A percentile compares a stretch with the other conserved stretches of the same genome.
phyloP scores from a whole-genome alignment of 2,329 filamentous ascomycete genomes.

The Moelleriella libera region DNA sequence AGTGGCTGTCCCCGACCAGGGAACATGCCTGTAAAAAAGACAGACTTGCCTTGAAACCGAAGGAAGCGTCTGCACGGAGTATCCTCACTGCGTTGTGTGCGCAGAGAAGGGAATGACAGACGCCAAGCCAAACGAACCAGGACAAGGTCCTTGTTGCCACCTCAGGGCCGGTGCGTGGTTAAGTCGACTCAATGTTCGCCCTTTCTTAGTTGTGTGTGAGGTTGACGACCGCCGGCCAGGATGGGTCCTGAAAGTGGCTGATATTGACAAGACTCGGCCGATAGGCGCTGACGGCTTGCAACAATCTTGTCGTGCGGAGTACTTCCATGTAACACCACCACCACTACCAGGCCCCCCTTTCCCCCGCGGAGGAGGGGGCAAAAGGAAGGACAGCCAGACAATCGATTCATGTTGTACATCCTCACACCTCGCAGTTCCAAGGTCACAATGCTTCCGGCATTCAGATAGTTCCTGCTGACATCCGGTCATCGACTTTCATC shows the following conservation, averaged over 20 bases:
- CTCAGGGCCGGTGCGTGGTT: background rate
- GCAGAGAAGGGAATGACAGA: background rate
- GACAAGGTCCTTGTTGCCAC: background rate
- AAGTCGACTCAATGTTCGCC: background rate
- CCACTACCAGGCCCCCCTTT: background rate
- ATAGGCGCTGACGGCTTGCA: conserved; percentile 3
- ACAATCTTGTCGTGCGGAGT: conserved; percentile 1
- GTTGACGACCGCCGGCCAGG: background rate
- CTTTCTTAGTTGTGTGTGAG: background rate
- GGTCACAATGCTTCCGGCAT: too few relatives aligned
- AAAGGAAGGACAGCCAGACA: too few relatives aligned
- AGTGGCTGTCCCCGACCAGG: background rate
- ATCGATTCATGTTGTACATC: too few relatives aligned
- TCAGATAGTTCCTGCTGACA: background rate
- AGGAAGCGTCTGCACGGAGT: too few relatives aligned
- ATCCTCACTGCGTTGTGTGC: background rate
- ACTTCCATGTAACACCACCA: conserved; percentile 1
- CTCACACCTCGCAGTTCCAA: too few relatives aligned
- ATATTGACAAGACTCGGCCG: conserved; percentile 3
- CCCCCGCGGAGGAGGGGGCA: too few relatives aligned
- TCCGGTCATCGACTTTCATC: background rate
- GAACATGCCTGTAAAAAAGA: background rate
- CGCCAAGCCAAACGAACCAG: background rate
- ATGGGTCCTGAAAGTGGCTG: background rate
- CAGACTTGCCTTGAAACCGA: too few relatives aligned